Evolutionary conservation across 2,329 filamentous ascomycete genomes (phyloP), one percentile per base, ranked within the genome.

Genomic region (Penicillium sclerotigenum): DNA sequence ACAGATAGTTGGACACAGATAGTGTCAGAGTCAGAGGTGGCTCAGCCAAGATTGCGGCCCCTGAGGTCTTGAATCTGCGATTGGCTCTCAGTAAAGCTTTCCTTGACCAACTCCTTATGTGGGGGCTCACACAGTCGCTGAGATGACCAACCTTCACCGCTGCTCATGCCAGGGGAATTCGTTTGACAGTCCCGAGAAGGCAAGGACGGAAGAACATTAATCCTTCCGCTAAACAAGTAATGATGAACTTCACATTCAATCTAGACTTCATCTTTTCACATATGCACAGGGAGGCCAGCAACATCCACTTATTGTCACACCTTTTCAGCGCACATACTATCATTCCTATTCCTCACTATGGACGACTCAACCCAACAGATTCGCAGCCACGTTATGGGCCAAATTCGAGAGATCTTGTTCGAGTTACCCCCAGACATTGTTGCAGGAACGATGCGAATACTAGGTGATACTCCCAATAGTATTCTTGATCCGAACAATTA

Each of bases 321-420:
- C 26, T 29, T 31, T 41, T 41, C 38, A 40, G 37, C 37, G 37
- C 37, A 41, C 38, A 41, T 26, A 41, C 9, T 48, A 42, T 47
- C 43, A 52, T 26, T 38, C 37, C 10, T 20, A 14, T 29, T 31
- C 11, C 24, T 5, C 7, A 28, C 43, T 24, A 47, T 47, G 43
- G 43, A 47, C 43, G n/a, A 46, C 43, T 47, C 43, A 47, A 47
- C 20, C 22, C 43, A 47, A 47, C 43, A 47, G 43, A 33, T 47
- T 13, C 43, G 43, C 43, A 34, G n/a, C 43, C n/a, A 24, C 43
- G 11, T 47, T 10, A 18, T 47, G 43, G 29, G n/a, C 29, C n/a
- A 47, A 33, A 47, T 47, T 34, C 28, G 28, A 29, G 28, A 8
- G 28, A 29, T 29, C 28, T 29, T 29, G 28, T 29, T 29, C 28